A percentile compares a stretch with the other conserved stretches of the same genome.
phyloP scores from a whole-genome alignment of 1,284 basidiomycete species.

The Cryptococcus sp. region DNA sequence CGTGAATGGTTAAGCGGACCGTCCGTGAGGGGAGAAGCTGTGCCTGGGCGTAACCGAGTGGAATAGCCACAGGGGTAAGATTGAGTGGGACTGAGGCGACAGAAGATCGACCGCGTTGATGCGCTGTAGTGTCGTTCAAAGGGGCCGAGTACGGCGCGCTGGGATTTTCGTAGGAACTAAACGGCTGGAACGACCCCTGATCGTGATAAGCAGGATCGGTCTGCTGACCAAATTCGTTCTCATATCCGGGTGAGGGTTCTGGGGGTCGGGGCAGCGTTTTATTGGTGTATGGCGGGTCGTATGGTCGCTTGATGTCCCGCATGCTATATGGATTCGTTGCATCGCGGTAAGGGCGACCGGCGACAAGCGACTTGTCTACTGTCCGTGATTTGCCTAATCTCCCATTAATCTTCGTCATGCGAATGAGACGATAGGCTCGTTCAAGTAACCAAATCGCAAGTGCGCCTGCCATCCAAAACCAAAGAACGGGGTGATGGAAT shows the following conservation, averaged over 20 bases:
- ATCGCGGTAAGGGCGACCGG: conserved; percentile 28
- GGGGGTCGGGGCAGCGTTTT: conserved; percentile 32
- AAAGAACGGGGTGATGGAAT: conserved; percentile 69
- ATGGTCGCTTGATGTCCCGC: conserved; percentile 24
- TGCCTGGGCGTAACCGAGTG: conserved; percentile 64
- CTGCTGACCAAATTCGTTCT: conserved; percentile 19
- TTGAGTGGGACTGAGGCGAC: conserved; percentile 2
- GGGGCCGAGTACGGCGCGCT: too few relatives aligned
- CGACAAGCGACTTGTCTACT: conserved; percentile 7
- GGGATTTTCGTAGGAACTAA: conserved; percentile 31
- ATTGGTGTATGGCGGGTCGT: conserved; percentile 15
- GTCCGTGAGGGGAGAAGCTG: conserved; percentile 78
- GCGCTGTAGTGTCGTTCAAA: conserved; percentile 6
- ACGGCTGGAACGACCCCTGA: conserved; percentile 34
- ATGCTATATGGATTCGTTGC: conserved; percentile 19
- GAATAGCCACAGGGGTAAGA: conserved; percentile 34
- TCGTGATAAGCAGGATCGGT: conserved; percentile 29
- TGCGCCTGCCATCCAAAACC: conserved; percentile 64
- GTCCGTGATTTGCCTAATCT: conserved; percentile 34
- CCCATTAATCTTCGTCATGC: conserved; percentile 69
- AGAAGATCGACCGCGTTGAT: background rate
- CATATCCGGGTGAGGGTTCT: background rate
- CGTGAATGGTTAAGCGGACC: conserved; percentile 69
- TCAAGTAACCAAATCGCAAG: conserved; percentile 68
- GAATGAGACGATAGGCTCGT: conserved; percentile 62